phyloP scores from a whole-genome alignment of 768 basidiomycete species.

The Xerocomellus chrysenteron region DNA sequence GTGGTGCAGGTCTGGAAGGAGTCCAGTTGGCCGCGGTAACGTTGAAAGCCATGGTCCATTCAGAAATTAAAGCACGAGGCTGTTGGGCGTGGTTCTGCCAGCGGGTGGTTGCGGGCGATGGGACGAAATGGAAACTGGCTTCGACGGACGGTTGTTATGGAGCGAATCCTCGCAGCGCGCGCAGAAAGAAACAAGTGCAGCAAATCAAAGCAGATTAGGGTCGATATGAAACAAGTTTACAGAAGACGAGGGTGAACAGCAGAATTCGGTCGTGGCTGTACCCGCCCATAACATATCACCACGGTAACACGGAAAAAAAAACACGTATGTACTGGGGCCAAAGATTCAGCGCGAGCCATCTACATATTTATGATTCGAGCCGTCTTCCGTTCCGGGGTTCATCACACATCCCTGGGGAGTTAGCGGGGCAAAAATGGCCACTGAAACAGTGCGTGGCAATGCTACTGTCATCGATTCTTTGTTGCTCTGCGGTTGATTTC shows the following conservation, averaged over 20 bases:
- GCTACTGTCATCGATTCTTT: constrained; percentile 34
- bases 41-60: constrained; percentile 46
- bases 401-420: background rate
- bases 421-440: background rate
- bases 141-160: background rate
- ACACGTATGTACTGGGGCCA: background rate
- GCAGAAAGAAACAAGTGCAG: background rate
- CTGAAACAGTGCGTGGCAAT: background rate
- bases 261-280: constrained; percentile 19
- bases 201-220: background rate
- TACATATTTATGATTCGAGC: background rate
- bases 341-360: background rate
- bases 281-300: constrained; percentile 28
- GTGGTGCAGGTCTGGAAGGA: constrained; percentile 76
- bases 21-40: constrained; percentile 61
- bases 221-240: background rate
- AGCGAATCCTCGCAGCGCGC: background rate
- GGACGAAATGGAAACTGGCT: background rate
- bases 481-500: constrained; percentile 32
- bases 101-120: background rate
- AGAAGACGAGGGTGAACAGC: background rate
- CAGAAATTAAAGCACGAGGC: constrained; percentile 19
- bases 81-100: background rate
- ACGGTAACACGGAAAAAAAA: constrained; percentile 26
- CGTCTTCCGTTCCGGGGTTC: background rate